phyloP scores from a whole-genome alignment of 495 filamentous ascomycete genomes.

The Trichoderma asperelloides region DNA sequence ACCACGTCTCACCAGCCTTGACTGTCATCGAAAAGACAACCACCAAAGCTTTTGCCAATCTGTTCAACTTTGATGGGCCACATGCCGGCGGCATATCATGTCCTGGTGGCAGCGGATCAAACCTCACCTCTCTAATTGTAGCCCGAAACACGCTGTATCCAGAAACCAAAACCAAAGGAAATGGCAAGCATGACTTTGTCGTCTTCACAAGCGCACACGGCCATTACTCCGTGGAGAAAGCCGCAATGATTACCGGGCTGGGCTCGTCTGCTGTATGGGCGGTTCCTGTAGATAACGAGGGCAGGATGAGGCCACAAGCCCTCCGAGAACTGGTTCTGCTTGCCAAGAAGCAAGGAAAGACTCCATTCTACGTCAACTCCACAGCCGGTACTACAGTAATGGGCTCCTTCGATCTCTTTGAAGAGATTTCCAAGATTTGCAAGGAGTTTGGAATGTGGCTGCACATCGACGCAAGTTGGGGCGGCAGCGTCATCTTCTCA shows the following conservation, averaged over 20 bases:
- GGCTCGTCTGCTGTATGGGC: conserved; percentile 62
- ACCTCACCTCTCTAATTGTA: conserved; percentile 78
- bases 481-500: conserved; percentile 76
- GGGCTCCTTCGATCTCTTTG: conserved; percentile 80
- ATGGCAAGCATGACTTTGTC: conserved; percentile 54
- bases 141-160: conserved; percentile 83
- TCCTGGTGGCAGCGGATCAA: conserved; percentile 77
- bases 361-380: conserved; percentile 90
- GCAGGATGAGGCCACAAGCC: conserved; percentile 59
- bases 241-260: conserved; percentile 76
- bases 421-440: conserved; percentile 63
- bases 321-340: conserved; percentile 52
- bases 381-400: conserved; percentile 92
- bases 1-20: conserved; percentile 80
- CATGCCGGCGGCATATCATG: conserved; percentile 80
- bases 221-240: conserved; percentile 93
- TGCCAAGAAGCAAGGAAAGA: conserved; percentile 53
- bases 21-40: conserved; percentile 79
- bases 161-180: conserved; percentile 61
- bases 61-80: conserved; percentile 67
- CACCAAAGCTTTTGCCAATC: conserved; percentile 53
- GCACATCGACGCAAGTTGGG: conserved; percentile 88
- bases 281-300: conserved; percentile 64
- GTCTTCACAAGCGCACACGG: conserved; percentile 86
- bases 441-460: conserved; percentile 68